These are phyloP conservation scores for Puccinia novopanici DNA, from an alignment of 1,284 basidiomycete species.

Conservation along the genomic window DNA sequence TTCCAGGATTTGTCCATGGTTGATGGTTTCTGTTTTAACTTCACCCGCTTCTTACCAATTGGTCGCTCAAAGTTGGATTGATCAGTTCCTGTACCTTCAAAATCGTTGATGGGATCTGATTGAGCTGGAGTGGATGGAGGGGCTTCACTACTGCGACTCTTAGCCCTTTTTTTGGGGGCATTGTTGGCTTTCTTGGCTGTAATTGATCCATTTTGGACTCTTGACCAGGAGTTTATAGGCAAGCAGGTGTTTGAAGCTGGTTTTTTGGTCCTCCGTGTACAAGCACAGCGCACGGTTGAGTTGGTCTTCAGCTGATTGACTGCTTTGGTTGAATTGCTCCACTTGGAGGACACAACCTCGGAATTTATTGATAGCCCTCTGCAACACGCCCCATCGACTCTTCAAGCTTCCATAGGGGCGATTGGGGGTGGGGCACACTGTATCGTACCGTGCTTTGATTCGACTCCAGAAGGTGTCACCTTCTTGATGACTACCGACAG, in stretches of 20 bases:
- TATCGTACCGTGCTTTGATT: no score
- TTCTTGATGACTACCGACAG: no score
- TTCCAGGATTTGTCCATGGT: no score
- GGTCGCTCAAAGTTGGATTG: background rate
- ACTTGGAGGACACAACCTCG: background rate
- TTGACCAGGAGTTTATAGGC: background rate
- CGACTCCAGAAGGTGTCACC: no score
- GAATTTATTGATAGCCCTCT: background rate
- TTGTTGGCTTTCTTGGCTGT: no score
- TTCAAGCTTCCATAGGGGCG: background rate
- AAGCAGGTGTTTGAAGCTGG: background rate
- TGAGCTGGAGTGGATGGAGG: no score
- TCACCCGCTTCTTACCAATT: conserved; percentile 2
- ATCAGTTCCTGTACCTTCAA: background rate
- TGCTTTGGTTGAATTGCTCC: background rate
- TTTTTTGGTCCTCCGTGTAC: background rate
- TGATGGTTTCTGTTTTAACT: no score
- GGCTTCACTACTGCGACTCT: no score
- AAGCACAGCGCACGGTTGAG: background rate
- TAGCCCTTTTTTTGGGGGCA: no score
- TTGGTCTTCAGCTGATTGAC: background rate
- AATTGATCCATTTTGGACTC: no score
- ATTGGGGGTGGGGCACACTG: no score
- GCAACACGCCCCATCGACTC: background rate
- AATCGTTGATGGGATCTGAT: background rate